Base-by-base conservation (phyloP, 2,329 filamentous ascomycete genomes). In the Aspergillus clavatus region DNA sequence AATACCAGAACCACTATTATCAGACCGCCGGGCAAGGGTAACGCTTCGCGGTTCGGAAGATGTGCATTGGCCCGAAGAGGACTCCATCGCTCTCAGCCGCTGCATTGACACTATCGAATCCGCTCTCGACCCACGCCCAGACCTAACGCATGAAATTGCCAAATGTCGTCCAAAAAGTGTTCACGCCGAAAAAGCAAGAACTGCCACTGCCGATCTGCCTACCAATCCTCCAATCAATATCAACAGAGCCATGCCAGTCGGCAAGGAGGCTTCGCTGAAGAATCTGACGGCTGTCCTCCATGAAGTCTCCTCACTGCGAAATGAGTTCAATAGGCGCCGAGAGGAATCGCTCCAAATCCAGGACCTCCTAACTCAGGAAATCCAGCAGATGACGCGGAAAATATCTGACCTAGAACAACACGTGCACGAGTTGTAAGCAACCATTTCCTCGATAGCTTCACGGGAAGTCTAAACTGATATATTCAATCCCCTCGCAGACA, bases 361-460 rank as follows among this genome's bases (percentile, higher is more conserved):
- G 56, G 72, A 72, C 19, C 64, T 84, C 24, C 75, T 84, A 18
- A 72, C 81, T 42, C 74, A 74, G 33, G 75, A 80, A 48, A 75
- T 79, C 46, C 77, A 83, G 59, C 72, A 71, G 28, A 74, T 82
- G 40, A 75, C 77, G 33, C 71, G 80, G 51, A 76, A 76, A 42
- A 80, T 85, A 46, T 70, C 80, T 19, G 76, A 79, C 46, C 71
- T 86, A 11, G 80, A 85, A 55, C 73, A 73, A 28, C 76, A 79
- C 35, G 70, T 85, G 35, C 59, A 71, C 31, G 74, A 82, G 50
- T 69, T 86, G 78, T 83, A 63, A 55, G 68, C 58, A 14, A 16
- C 11, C 18, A 11, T 16, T 35, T 7, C 16, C 18, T 12, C 7
- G 18, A 18, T 18, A 21, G 1, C 11, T 10, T 21, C 19, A 11